phyloP scores from a whole-genome alignment of 495 filamentous ascomycete species.

The Podospora australis region DNA sequence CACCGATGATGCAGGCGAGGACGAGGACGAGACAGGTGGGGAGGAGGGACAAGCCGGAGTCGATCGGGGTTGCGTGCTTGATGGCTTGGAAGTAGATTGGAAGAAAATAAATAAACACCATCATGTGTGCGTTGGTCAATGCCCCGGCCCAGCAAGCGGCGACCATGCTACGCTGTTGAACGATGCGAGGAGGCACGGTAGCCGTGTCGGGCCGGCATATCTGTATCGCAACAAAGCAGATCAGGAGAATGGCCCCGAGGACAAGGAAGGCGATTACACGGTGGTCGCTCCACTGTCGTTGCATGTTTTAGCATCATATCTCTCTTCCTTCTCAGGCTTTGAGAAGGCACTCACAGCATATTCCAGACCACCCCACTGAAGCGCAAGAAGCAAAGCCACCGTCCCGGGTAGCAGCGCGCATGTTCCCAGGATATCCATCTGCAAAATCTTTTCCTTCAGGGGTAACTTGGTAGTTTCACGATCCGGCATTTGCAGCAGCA shows the following conservation, averaged over 20 bases:
- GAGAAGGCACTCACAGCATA: slow-evolving; percentile 34
- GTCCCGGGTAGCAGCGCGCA: slow-evolving; percentile 59
- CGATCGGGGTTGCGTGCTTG: slow-evolving; percentile 50
- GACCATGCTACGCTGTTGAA: slow-evolving; percentile 59
- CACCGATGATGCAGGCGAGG: slow-evolving; percentile 46
- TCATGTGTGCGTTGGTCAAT: slow-evolving; percentile 29
- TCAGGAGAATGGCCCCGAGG: slow-evolving; percentile 35
- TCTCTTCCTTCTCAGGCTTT: neutral
- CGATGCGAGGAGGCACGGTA: slow-evolving; percentile 60
- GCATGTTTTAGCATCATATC: neutral
- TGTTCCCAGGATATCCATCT: slow-evolving; percentile 60
- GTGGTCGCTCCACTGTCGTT: slow-evolving; percentile 35
- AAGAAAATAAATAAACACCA: slow-evolving; percentile 45
- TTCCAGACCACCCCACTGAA: slow-evolving; percentile 71
- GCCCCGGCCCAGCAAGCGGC: slow-evolving; percentile 31
- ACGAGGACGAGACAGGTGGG: slow-evolving; percentile 55
- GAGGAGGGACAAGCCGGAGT: slow-evolving; percentile 58
- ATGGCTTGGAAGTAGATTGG: slow-evolving; percentile 68
- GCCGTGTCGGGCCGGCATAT: slow-evolving; percentile 53
- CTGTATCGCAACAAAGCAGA: slow-evolving; percentile 44
- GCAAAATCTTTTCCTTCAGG: slow-evolving; percentile 38
- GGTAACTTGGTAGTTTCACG: slow-evolving; percentile 34
- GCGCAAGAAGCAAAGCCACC: slow-evolving; percentile 60
- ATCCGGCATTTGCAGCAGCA: slow-evolving; percentile 46
- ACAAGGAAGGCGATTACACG: slow-evolving; percentile 38